Evolutionary conservation across 2,329 filamentous ascomycete species (phyloP), one percentile per base, ranked within the genome.

Genomic region (Colletotrichum costaricense): DNA sequence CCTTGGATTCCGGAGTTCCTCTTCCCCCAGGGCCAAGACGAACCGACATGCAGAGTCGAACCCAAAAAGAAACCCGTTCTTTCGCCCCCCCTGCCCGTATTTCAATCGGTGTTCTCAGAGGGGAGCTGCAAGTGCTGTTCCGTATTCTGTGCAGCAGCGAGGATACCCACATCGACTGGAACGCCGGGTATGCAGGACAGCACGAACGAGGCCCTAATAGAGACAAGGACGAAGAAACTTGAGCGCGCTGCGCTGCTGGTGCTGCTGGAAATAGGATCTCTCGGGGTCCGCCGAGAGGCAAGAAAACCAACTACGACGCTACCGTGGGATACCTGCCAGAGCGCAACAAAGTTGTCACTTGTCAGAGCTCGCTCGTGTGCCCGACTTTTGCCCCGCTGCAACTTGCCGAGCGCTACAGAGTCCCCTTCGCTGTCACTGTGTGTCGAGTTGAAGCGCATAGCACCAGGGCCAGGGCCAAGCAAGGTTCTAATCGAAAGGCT

Each of bases 31-130:
- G 52, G 63, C 33, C 52, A 57, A 65, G 63, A 56, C 52, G 52
- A 57, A 65, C 33, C 33, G 63, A 42, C 42, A 65, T 65, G 33
- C 52, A 65, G 30, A 11, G 8, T 35, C 16, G 52, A 65, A 57
- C 24, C 33, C 63, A 56, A 46, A 57, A 5, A 26, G 24, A 26
- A 24, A 16, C 9, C 9, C 7, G 28, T 35, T 33, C 30, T 58
- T 63, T 64, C 26, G 62, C 62, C 62, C 22, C 33, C 49, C 30
- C 22, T 55, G 22, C 52, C 63, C 28, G 60, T 63, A 63, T 63
- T 63, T 28, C 46, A 54, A 35, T 54, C 60, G n/a, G 42, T 35
- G 42, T 35, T 54, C 14, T 30, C 11, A 35, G 28, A 6, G 35
- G 35, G 24, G 46, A 11, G 35, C 60, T 63, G 42, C 28, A 63